Evolutionary conservation across 1,284 basidiomycete genomes (phyloP).

Genomic region (Pyrrhoderma noxium): DNA sequence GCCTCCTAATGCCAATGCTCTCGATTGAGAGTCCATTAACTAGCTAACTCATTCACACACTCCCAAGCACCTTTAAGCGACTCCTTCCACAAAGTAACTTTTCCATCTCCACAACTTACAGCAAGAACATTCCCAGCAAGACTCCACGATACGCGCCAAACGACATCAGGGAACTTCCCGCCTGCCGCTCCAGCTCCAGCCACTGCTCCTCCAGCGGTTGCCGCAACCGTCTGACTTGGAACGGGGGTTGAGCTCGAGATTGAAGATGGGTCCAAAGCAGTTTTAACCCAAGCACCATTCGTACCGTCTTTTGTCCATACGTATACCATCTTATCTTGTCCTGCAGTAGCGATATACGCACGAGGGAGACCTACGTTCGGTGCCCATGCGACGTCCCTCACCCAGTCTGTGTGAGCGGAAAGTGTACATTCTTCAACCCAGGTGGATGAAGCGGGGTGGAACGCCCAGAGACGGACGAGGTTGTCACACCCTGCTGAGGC

Average conservation of each 20-base stretch:
- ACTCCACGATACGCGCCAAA: constrained; percentile 98
- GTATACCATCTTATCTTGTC: constrained; percentile 89
- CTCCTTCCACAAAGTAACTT: constrained; percentile 98
- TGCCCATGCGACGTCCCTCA: constrained; percentile 96
- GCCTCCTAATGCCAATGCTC: too few species aligned
- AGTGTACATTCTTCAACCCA: constrained; percentile 88
- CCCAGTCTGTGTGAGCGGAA: constrained; percentile 94
- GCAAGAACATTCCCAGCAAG: constrained; percentile 94
- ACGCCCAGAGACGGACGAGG: constrained; percentile 92
- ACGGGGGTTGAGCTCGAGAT: constrained; percentile 34
- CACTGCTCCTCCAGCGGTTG: not conserved
- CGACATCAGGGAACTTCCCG: constrained; percentile 88
- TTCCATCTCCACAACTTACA: constrained; percentile 96
- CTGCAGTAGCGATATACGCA: constrained; percentile 92
- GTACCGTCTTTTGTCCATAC: constrained; percentile 91
- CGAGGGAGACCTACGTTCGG: constrained; percentile 93
- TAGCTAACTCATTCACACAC: constrained; percentile 89
- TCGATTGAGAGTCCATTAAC: too few species aligned
- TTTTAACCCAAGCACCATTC: constrained; percentile 79
- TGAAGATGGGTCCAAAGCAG: constrained; percentile 71
- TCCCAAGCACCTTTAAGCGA: constrained; percentile 93
- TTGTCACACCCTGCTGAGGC: constrained; percentile 96
- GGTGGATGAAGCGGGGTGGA: constrained; percentile 65
- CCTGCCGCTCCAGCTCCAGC: too few species aligned
- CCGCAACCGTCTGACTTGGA: constrained; percentile 27